These are phyloP conservation scores for Corylus heterophylla DNA, from an alignment of 306 rosid species.

Conservation along the genomic window DNA sequence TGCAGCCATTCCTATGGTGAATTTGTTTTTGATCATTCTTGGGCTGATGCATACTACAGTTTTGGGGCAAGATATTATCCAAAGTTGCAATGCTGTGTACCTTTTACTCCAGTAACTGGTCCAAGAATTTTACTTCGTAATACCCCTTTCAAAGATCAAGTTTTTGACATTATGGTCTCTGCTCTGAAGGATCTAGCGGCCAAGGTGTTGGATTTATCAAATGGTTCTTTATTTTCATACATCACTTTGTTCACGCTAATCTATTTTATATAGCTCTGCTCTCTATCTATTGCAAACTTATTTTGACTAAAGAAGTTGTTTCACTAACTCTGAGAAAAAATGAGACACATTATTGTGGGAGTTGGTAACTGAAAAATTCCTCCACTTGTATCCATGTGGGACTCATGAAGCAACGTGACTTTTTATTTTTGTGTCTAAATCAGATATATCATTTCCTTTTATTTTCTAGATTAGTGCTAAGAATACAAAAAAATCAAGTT, in stretches of 20 bases:
- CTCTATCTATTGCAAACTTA: constrained; percentile 1
- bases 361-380: neutral
- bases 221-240: neutral
- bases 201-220: constrained; percentile 47
- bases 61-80: constrained; percentile 83
- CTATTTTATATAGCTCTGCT: neutral
- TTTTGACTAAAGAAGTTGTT: neutral
- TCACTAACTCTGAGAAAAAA: neutral
- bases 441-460: neutral
- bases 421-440: neutral
- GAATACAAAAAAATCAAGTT: too few species aligned
- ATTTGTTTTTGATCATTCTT: constrained; percentile 95
- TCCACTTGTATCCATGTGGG: too few species aligned
- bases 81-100: constrained; percentile 83
- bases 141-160: constrained; percentile 54
- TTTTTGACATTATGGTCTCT: constrained; percentile 64
- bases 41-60: constrained; percentile 90
- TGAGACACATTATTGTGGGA: neutral
- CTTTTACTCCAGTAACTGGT: constrained; percentile 95
- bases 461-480: neutral
- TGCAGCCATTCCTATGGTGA: constrained; percentile 94
- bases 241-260: neutral
- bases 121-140: constrained; percentile 80
- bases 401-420: neutral
- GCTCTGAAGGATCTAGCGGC: constrained; percentile 69